These are phyloP conservation scores for Rubroboletus pulcherrimus DNA, from an alignment of 768 basidiomycete genomes.

Conservation along the genomic window DNA sequence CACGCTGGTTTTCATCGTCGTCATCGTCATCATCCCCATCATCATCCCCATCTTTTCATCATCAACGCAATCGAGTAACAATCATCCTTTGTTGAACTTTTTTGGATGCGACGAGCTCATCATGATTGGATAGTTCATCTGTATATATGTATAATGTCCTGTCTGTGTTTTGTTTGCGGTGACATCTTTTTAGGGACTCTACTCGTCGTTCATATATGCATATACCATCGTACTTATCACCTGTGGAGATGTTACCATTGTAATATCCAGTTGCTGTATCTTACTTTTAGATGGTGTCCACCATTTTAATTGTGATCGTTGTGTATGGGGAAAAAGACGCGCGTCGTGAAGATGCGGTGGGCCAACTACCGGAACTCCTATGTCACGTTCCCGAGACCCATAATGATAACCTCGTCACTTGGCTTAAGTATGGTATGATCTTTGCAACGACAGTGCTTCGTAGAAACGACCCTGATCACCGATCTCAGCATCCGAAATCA, in stretches of 20 bases:
- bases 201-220: slow-evolving; percentile 10
- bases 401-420: background rate
- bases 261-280: slow-evolving; percentile 26
- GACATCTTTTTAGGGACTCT: slow-evolving; percentile 10
- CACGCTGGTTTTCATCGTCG: background rate
- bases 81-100: slow-evolving; percentile 1
- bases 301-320: background rate
- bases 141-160: background rate
- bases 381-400: background rate
- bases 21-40: background rate
- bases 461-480: background rate
- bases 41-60: background rate
- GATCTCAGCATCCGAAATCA: slow-evolving; percentile 38
- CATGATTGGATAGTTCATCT: background rate
- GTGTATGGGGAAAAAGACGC: background rate
- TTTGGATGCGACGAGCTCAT: background rate
- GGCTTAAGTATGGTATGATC: background rate
- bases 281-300: slow-evolving; percentile 6
- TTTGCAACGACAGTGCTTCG: background rate
- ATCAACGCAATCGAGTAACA: background rate
- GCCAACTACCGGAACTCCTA: background rate
- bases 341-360: background rate
- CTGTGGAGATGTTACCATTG: slow-evolving; percentile 1
- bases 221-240: slow-evolving; percentile 16
- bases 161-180: background rate